Evolutionary conservation across 139 green algal genomes (phyloP), one percentile per base, ranked within the genome.

Genomic region (Chlorella sp.): DNA sequence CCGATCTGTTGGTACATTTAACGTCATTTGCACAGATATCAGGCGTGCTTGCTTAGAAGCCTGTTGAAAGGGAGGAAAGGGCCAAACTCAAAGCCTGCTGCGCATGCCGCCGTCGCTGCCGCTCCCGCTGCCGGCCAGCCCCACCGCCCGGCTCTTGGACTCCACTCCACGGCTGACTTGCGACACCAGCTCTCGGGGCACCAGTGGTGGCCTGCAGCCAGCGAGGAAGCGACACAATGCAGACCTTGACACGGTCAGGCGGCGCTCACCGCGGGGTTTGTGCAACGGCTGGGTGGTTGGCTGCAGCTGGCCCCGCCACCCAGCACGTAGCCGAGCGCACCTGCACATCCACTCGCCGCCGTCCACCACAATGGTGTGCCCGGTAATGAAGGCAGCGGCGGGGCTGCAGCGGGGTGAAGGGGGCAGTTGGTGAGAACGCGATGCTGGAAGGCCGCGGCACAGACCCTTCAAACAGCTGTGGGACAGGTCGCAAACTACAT

Each of bases 321-420:
- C 73, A 38, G 13, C 73, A n/a, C 2, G 26, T 2, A 60, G 36
- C n/a, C 5, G 2, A 6, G 1, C 80, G 28, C 70, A 86, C 81
- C 62, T 81, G 82, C 70, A 95, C 90, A 98, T 90, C 95, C 95
- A 98, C 14, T 90, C 90, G 0, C 85, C 95, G 4, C 95, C 95
- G 80, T 98, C 95, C 75, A 98, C 95, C 44, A 98, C 95, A 77
- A 98, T 65, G 8, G 91, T 95, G 88, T 95, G 90, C 4, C 94
- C 94, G 74, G 83, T 89, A 1, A 95, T 75, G 65, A 87, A 95
- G 26, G 56, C 54, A 0, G 76, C 76, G 7, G 76, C 76, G 3
- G 76, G 76, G 56, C 36, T 76, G 70, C 70, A 56, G 1, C 6
- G 70, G 3, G 34, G 11, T n/a, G n/a, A 34, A 13, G 40, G 56